Conservation (phyloP, 768 basidiomycete species). For the Naganishia vishniacii region DNA sequence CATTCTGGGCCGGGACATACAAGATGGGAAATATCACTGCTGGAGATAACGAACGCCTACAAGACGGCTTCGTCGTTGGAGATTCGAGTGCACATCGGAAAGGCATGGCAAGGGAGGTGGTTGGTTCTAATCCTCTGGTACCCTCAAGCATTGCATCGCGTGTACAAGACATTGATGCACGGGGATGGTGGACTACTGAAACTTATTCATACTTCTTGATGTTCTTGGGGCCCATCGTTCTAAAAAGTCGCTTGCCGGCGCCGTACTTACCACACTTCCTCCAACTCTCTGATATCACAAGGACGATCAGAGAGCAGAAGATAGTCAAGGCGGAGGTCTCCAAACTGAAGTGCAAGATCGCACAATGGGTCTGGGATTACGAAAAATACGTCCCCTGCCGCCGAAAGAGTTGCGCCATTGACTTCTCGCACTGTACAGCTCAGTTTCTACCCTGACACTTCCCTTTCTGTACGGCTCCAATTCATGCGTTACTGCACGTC, state of each 20-base stretch:
- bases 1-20: constrained; percentile 51
- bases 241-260: constrained; percentile 22
- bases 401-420: no score
- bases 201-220: constrained; percentile 37
- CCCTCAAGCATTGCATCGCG: not conserved
- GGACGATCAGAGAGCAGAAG: not conserved
- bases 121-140: constrained; percentile 20
- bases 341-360: not conserved
- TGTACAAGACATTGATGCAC: not conserved
- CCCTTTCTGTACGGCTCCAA: constrained; percentile 43
- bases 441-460: no score
- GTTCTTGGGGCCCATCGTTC: constrained; percentile 31
- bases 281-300: not conserved
- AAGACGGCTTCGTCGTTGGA: not conserved
- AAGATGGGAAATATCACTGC: constrained; percentile 49
- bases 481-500: constrained; percentile 50
- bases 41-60: constrained; percentile 43
- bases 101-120: constrained; percentile 22
- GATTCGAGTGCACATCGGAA: not conserved
- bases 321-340: not conserved
- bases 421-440: no score
- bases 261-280: constrained; percentile 22
- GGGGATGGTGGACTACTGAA: constrained; percentile 31
- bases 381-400: constrained; percentile 48
- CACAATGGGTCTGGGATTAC: constrained; percentile 37